A percentile compares a stretch with the other conserved stretches of the same genome.
These are phyloP conservation scores for Sclerospora graminicola DNA, from an alignment of 352 stramenopile species.

Conservation along the genomic window DNA sequence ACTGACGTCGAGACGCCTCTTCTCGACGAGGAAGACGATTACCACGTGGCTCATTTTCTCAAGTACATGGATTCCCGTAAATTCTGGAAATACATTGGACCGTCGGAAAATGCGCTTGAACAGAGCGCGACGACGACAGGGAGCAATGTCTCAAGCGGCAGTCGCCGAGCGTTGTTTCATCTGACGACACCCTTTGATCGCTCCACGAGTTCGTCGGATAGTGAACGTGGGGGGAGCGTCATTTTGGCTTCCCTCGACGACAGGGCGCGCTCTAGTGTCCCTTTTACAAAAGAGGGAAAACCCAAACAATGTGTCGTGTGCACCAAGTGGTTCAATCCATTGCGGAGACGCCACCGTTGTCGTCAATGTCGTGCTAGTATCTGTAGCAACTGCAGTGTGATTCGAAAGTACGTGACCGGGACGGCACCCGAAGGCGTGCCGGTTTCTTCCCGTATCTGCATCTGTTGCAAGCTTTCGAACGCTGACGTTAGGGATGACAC, in stretches of 20 bases:
- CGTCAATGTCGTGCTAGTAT: constrained; percentile 48
- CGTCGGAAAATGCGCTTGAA: constrained; percentile 8
- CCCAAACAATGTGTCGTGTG: constrained; percentile 67
- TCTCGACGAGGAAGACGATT: constrained; percentile 18
- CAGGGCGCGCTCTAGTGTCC: constrained; percentile 1
- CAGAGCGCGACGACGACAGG: constrained; percentile 17
- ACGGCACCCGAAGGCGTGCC: too few relatives aligned
- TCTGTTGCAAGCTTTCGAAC: too few relatives aligned
- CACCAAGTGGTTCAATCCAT: constrained; percentile 74
- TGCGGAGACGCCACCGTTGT: constrained; percentile 67
- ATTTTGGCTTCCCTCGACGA: too few relatives aligned
- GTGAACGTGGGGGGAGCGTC: too few relatives aligned
- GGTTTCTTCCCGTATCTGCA: too few relatives aligned
- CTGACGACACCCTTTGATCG: constrained; percentile 5
- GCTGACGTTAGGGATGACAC: too few relatives aligned
- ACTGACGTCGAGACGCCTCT: constrained; percentile 25
- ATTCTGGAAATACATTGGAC: constrained; percentile 72
- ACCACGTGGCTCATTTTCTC: constrained; percentile 64
- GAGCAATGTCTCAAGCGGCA: constrained; percentile 15
- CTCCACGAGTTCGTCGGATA: constrained; percentile 15
- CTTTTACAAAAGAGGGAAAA: constrained; percentile 20
- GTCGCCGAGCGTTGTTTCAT: constrained; percentile 11
- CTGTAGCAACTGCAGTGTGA: constrained; percentile 65
- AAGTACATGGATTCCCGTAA: constrained; percentile 75
- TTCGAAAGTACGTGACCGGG: constrained; percentile 13